phyloP scores from a whole-genome alignment of 352 stramenopile genomes.

The Phytophthora colocasiae region DNA sequence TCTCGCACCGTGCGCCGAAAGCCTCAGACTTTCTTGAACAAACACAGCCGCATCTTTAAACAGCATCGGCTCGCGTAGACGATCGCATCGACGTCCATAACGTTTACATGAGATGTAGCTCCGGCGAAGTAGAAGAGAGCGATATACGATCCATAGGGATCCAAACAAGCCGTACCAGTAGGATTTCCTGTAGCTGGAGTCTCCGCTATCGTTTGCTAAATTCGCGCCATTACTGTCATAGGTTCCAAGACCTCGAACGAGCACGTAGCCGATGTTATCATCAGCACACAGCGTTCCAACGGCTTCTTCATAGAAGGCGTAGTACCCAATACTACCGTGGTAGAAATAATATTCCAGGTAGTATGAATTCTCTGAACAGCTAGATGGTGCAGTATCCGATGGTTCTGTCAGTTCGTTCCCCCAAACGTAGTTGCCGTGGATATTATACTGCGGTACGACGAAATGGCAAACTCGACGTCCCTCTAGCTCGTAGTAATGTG shows the following conservation, averaged over 20 bases:
- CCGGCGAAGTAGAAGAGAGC: constrained; percentile 24
- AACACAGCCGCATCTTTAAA: constrained; percentile 33
- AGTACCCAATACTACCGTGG: constrained; percentile 38
- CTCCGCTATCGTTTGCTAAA: constrained; percentile 22
- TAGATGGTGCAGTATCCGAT: constrained; percentile 12
- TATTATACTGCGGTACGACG: constrained; percentile 38
- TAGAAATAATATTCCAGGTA: constrained; percentile 44
- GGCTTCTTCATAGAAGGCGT: constrained; percentile 41
- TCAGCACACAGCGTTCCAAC: constrained; percentile 26
- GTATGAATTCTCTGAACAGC: constrained; percentile 20
- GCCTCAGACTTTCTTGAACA: constrained; percentile 35
- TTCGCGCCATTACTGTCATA: constrained; percentile 35
- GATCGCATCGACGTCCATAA: constrained; percentile 26
- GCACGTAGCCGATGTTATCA: constrained; percentile 40
- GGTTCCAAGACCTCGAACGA: constrained; percentile 29
- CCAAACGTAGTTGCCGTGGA: constrained; percentile 31
- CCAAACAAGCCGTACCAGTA: constrained; percentile 39
- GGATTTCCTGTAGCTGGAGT: constrained; percentile 26
- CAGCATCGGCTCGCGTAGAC: constrained; percentile 22
- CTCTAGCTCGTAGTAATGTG: constrained; percentile 34
- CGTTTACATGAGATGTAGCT: constrained; percentile 32
- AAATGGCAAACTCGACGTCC: constrained; percentile 34
- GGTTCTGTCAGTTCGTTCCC: constrained; percentile 12
- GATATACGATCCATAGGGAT: constrained; percentile 33
- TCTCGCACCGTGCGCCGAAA: constrained; percentile 31